These are phyloP conservation scores for Zalerion maritima DNA, from an alignment of 495 filamentous ascomycete genomes.

Conservation along the genomic window DNA sequence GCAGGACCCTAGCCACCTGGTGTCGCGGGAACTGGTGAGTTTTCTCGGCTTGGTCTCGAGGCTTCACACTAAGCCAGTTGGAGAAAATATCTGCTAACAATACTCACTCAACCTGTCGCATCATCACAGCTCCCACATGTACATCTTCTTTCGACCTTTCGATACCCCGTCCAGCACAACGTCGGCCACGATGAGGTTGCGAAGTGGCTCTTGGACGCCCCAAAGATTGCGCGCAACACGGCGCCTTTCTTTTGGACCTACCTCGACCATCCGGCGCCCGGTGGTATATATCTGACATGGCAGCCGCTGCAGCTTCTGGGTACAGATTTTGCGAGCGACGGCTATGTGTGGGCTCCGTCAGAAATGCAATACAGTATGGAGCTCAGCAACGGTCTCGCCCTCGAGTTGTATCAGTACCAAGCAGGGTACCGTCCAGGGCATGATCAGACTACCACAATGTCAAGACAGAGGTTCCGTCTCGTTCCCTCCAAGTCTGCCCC, in stretches of 20 bases:
- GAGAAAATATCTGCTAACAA: constrained; percentile 2
- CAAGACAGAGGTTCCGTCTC: constrained; percentile 73
- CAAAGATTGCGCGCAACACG: constrained; percentile 57
- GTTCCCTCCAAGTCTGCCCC: constrained; percentile 45
- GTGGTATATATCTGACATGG: constrained; percentile 72
- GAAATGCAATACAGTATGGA: constrained; percentile 60
- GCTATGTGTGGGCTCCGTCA: constrained; percentile 72
- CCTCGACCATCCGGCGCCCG: constrained; percentile 65
- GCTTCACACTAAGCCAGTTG: too few relatives aligned
- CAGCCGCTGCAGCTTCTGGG: constrained; percentile 55
- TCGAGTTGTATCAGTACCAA: constrained; percentile 76
- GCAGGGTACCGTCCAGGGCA: constrained; percentile 57
- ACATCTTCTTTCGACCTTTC: constrained; percentile 64
- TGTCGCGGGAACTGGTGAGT: constrained; percentile 47
- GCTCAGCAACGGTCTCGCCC: constrained; percentile 52
- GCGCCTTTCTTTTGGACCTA: constrained; percentile 86
- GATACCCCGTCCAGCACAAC: constrained; percentile 51
- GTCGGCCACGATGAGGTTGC: constrained; percentile 56
- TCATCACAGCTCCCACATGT: constrained; percentile 62
- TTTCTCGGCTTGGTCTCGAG: too few relatives aligned
- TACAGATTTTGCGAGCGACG: constrained; percentile 70
- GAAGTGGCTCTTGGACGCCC: constrained; percentile 64
- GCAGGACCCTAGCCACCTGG: constrained; percentile 50
- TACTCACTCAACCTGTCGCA: constrained; percentile 6
- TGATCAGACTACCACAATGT: constrained; percentile 58